Base-by-base conservation (phyloP, 768 basidiomycete genomes). In the Trametes sanguinea region DNA sequence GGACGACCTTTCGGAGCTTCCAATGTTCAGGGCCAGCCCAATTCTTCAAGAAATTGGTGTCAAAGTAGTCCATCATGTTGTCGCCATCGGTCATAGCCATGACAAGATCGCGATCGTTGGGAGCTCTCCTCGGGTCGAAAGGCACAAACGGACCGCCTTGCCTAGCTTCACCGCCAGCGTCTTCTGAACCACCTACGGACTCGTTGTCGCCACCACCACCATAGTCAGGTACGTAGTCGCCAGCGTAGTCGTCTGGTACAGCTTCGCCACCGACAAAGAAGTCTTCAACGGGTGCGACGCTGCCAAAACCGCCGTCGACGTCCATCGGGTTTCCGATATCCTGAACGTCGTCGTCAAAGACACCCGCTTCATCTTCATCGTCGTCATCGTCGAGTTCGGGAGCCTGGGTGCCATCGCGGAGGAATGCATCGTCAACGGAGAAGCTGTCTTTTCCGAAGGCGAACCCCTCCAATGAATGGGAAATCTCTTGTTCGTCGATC, bases 11-110 rank as follows among this genome's bases (percentile, higher is more conserved):
- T 63, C 90, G 80, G 69, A 98, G 74, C 73, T 96, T 98, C 96
- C 97, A 99, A 72, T 99, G 97, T 74, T 98, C 94, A 7, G 95
- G 95, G 0, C 97, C 97, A 3, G 97, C 97, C 97, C 97, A 99
- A 67, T 96, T 96, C 81, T 92, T 96, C 68, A 88, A 79, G 69
- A 91, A 82, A 63, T 80, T 85, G 68, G 87, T 83, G 73, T 98
- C 95, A 71, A 98, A 97, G 74, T 96, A 97, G 68, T 95, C 94
- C 71, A 89, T 78, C 75, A 89, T 83, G 16, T 76, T 78, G 5
- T 81, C 85, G 3, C 77, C 83, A 52, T 86, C 85, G 3, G 85
- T 85, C 87, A 97, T 91, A 0, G 92, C 92, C 82, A 98, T 84
- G 52, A 95, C 83, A 32, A 96, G 78, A 65, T 94, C 92, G 4